phyloP scores from a whole-genome alignment of 1,284 basidiomycete genomes.

The Psilocybe mexicana region DNA sequence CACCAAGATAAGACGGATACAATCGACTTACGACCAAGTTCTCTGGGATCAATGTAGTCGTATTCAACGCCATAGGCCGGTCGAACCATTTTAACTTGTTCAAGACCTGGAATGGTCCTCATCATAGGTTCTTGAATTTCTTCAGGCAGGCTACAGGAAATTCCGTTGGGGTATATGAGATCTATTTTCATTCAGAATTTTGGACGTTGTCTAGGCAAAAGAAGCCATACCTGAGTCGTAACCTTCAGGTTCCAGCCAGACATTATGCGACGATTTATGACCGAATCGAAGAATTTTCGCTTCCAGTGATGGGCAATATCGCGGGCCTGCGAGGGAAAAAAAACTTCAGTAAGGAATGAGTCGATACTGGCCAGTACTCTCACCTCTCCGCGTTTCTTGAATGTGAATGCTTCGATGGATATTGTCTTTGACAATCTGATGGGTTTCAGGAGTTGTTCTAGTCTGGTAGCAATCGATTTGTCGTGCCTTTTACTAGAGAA shows the following conservation, averaged over 20 bases:
- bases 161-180: slow-evolving; percentile 86
- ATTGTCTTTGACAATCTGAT: slow-evolving; percentile 72
- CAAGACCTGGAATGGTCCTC: slow-evolving; percentile 80
- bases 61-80: slow-evolving; percentile 95
- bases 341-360: neutral
- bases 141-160: slow-evolving; percentile 85
- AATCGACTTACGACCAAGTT: slow-evolving; percentile 60
- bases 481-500: slow-evolving; percentile 46
- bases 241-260: slow-evolving; percentile 93
- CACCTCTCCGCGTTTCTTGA: slow-evolving; percentile 83
- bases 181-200: slow-evolving; percentile 38
- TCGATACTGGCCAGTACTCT: neutral
- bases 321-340: slow-evolving; percentile 56
- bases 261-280: slow-evolving; percentile 68
- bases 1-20: neutral
- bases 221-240: slow-evolving; percentile 69
- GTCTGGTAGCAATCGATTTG: slow-evolving; percentile 81
- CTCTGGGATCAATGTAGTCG: slow-evolving; percentile 87
- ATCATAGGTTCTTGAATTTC: slow-evolving; percentile 82
- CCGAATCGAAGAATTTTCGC: slow-evolving; percentile 83
- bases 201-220: neutral
- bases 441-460: slow-evolving; percentile 70
- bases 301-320: slow-evolving; percentile 91
- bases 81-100: slow-evolving; percentile 77
- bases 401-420: slow-evolving; percentile 81